A percentile compares a stretch with the other conserved stretches of the same genome.
Evolutionary conservation across 495 filamentous ascomycete species (phyloP).

Genomic region (Hyaloscypha variabilis): DNA sequence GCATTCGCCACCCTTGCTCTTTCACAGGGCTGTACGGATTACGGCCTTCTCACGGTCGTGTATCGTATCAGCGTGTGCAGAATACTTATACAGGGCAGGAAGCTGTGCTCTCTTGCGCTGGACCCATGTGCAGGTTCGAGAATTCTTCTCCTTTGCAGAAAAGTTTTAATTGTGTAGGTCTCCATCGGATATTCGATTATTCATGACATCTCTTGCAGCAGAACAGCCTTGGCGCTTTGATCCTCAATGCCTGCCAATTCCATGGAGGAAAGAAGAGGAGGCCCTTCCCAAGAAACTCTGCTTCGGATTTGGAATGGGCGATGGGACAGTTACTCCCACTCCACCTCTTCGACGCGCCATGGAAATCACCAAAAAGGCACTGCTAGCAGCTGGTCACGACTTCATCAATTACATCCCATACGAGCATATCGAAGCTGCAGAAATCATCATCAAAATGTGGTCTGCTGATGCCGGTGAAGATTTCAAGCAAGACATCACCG

Average conservation of each 20-base stretch:
- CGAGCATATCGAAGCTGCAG: neutral
- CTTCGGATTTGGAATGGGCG: neutral
- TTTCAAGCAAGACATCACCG: slow-evolving; percentile 4
- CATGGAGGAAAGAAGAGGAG: neutral
- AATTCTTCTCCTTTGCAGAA: too few species aligned
- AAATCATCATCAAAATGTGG: slow-evolving; percentile 10
- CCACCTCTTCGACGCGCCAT: slow-evolving; percentile 12
- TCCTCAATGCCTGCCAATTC: neutral
- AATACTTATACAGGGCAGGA: neutral
- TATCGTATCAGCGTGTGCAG: slow-evolving; percentile 44
- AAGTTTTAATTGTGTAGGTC: too few species aligned
- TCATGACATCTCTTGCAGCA: slow-evolving; percentile 39
- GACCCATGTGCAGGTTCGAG: slow-evolving; percentile 46
- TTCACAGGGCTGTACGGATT: slow-evolving; percentile 58
- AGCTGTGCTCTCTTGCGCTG: slow-evolving; percentile 28
- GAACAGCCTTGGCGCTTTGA: slow-evolving; percentile 37
- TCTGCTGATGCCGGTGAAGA: slow-evolving; percentile 5
- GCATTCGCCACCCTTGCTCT: slow-evolving; percentile 58
- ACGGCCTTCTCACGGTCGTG: slow-evolving; percentile 56
- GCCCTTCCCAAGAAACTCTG: neutral
- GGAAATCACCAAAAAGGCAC: neutral
- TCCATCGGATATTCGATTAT: slow-evolving; percentile 39
- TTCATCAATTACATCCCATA: neutral
- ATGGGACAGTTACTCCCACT: neutral
- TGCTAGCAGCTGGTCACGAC: neutral